These are phyloP conservation scores for Sporisorium graminicola DNA, from an alignment of 1,284 basidiomycete genomes.

Conservation along the genomic window DNA sequence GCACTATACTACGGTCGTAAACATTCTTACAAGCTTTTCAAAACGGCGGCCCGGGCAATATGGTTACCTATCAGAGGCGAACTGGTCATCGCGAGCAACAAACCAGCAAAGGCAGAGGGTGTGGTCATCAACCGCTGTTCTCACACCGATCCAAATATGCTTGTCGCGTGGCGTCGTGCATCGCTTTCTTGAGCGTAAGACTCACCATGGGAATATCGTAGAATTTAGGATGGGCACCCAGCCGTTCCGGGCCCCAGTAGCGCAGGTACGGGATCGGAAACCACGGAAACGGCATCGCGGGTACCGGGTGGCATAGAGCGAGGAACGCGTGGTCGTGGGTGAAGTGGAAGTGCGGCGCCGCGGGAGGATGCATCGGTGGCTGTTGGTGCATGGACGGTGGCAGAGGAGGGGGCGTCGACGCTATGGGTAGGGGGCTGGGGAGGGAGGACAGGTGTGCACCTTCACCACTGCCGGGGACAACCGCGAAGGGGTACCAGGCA, in stretches of 20 bases:
- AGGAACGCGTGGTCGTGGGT: constrained; percentile 11
- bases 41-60: not conserved
- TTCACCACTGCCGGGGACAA: not conserved
- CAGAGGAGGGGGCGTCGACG: not conserved
- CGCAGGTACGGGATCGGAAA: constrained; percentile 18
- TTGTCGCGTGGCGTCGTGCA: not conserved
- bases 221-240: constrained; percentile 11
- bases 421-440: not conserved
- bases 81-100: not conserved
- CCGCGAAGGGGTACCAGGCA: not conserved
- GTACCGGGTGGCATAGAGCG: not conserved
- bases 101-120: not conserved
- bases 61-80: constrained; percentile 7
- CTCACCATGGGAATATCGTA: constrained; percentile 41
- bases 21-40: not conserved
- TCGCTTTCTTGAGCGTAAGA: not conserved
- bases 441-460: not conserved
- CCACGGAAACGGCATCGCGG: not conserved
- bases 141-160: not conserved
- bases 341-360: constrained; percentile 5
- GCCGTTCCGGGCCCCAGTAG: constrained; percentile 28
- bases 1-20: too few relatives aligned
- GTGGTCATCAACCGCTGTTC: not conserved
- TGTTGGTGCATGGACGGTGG: not conserved
- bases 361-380: not conserved